A percentile compares a stretch with the other conserved stretches of the same genome.
phyloP scores from a whole-genome alignment of 306 rosid species.

The Quercus cerris region DNA sequence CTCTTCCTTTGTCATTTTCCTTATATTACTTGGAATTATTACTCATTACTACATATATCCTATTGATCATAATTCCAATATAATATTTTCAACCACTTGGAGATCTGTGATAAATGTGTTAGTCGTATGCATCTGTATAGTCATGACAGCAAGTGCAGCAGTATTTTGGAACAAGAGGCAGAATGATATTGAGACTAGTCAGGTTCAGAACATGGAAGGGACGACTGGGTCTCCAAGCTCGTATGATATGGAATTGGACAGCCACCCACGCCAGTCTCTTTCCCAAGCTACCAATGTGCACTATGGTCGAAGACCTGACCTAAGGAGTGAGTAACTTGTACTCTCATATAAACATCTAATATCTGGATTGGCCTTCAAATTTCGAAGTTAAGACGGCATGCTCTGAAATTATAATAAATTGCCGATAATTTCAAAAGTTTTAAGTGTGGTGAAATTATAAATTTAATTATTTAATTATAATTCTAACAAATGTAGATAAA shows the following conservation, averaged over 20 bases:
- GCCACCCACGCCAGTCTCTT: constrained; percentile 47
- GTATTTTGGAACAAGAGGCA: constrained; percentile 47
- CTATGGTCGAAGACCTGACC: constrained; percentile 65
- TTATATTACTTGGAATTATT: constrained; percentile 40
- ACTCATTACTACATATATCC: constrained; percentile 54
- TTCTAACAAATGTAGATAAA: too few relatives aligned
- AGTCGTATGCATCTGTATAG: constrained; percentile 42
- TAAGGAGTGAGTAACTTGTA: constrained; percentile 40
- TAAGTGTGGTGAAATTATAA: too few relatives aligned
- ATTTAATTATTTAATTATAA: too few relatives aligned
- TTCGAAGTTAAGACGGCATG: too few relatives aligned
- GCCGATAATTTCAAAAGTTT: too few relatives aligned
- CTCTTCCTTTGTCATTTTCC: constrained; percentile 54
- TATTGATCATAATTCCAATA: constrained; percentile 47
- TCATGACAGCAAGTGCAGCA: constrained; percentile 31
- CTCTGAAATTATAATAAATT: too few relatives aligned
- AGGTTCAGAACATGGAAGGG: constrained; percentile 45
- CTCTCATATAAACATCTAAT: neutral
- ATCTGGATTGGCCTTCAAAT: neutral
- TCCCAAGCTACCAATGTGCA: constrained; percentile 46
- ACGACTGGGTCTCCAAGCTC: constrained; percentile 31
- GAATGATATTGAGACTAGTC: constrained; percentile 28
- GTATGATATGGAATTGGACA: constrained; percentile 54
- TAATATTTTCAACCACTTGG: constrained; percentile 31
- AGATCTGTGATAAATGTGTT: constrained; percentile 40